Base-by-base conservation (phyloP, 2,329 filamentous ascomycete species). In the Hortaea werneckii region DNA sequence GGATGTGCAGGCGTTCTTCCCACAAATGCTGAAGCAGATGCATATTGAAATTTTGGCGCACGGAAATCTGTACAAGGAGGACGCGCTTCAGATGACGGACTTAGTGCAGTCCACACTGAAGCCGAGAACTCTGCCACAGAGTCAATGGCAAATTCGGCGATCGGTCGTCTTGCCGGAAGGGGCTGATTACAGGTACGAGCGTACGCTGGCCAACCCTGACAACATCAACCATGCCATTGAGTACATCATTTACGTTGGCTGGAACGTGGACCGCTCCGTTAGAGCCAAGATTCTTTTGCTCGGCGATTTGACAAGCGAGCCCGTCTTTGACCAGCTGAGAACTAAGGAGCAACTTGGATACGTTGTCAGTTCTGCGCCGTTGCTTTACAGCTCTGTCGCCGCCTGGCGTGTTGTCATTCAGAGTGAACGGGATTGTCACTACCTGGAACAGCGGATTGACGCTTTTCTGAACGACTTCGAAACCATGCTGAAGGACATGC, bases 341-440 rank as follows among this genome's bases (percentile, higher is more conserved):
- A 96, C 92, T 38, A 95, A 96, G 67, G 90, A 98, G 65, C 90
- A 98, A 67, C 82, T 98, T 5, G 92, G 92, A 9, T 98, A 98
- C 57, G 86, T 98, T 44, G 90, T 98, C 0, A 95, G 90, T 67
- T 90, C 85, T 41, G 86, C 87, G 28, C 74, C 80, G 35, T 76
- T 77, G 43, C 79, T 84, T 45, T 71, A 80, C n/a, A 88, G 85
- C 0, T 90, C 84, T 0, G 83, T 87, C 57, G 61, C 65, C 1
- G 87, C 86, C 1, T 92, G 92, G 66, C 79, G 89, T 5, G 84
- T 98, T 52, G 78, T 96, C 50, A 87, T 98, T 29, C 92, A 98
- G 69, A 95, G 87, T 61, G 90, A 98, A 67, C 83, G 83, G 61
- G 80, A 83, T 2, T 83, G 86, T 0, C 75, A 82, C 37, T 96